These are phyloP conservation scores for Metarhizium anisopliae DNA, from an alignment of 2,329 filamentous ascomycete genomes.

Conservation along the genomic window DNA sequence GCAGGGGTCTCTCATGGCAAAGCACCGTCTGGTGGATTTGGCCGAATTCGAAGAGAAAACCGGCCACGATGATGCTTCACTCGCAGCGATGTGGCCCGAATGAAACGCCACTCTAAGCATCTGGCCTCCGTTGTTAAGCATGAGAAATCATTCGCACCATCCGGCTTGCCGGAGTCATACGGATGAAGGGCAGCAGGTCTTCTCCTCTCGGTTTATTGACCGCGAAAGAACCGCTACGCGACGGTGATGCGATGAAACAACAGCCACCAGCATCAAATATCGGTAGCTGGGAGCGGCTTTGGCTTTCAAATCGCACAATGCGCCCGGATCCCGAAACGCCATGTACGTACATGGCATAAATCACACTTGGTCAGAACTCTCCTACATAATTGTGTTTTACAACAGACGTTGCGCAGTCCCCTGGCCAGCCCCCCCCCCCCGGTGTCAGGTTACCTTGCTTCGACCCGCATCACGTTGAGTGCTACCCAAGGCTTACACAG, in stretches of 20 bases:
- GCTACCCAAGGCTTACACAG: neutral
- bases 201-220: too few relatives aligned
- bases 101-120: too few relatives aligned
- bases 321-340: neutral
- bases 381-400: neutral
- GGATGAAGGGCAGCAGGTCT: too few relatives aligned
- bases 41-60: neutral
- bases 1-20: slow-evolving; percentile 1
- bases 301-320: too few relatives aligned
- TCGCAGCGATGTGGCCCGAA: neutral
- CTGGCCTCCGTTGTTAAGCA: too few relatives aligned
- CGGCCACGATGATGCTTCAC: neutral
- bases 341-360: neutral
- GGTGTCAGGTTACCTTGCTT: neutral
- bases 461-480: neutral
- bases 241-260: too few relatives aligned
- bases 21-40: neutral
- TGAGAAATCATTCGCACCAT: too few relatives aligned
- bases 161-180: too few relatives aligned
- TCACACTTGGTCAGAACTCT: neutral
- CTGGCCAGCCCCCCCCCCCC: neutral
- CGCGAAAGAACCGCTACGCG: too few relatives aligned
- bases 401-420: neutral
- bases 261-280: too few relatives aligned
- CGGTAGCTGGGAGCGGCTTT: too few relatives aligned